These are phyloP conservation scores for Sphagnum magellanicum DNA, from an alignment of 228 moss, liverwort and hornwort species.

Conservation along the genomic window DNA sequence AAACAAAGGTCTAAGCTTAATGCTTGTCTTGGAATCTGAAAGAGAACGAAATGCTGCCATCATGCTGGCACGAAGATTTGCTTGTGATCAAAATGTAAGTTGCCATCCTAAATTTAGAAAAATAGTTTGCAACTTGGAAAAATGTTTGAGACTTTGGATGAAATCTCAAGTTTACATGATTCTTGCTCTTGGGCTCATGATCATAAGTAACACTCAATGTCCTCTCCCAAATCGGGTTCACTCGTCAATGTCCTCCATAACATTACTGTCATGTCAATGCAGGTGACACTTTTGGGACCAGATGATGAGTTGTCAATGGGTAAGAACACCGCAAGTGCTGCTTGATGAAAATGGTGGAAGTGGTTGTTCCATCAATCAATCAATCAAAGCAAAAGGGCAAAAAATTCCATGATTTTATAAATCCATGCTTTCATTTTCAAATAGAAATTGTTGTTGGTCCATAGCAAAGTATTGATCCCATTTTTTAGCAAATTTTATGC, in stretches of 20 bases:
- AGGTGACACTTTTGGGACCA: constrained; percentile 53
- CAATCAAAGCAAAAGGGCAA: too few relatives aligned
- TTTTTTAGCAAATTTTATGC: too few relatives aligned
- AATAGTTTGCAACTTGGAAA: background rate
- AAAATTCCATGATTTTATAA: too few relatives aligned
- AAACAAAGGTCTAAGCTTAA: constrained; percentile 61
- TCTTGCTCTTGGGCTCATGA: background rate
- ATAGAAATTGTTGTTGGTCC: too few relatives aligned
- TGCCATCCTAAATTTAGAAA: background rate
- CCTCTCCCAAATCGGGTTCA: too few relatives aligned
- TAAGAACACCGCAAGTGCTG: constrained; percentile 4
- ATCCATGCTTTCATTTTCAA: too few relatives aligned
- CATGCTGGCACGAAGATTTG: constrained; percentile 79
- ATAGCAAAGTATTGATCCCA: too few relatives aligned
- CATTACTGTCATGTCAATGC: constrained; percentile 1
- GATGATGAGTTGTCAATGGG: constrained; percentile 41
- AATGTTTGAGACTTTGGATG: background rate
- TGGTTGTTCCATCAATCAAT: too few relatives aligned
- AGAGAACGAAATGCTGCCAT: constrained; percentile 97
- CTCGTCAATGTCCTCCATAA: too few relatives aligned
- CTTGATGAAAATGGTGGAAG: background rate
- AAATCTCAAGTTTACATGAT: background rate
- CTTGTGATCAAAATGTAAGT: constrained; percentile 65
- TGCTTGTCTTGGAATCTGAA: constrained; percentile 94
- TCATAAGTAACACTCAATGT: background rate